Base-by-base conservation (phyloP, 148 eudicot species). In the Rhododendron williamsianum region DNA sequence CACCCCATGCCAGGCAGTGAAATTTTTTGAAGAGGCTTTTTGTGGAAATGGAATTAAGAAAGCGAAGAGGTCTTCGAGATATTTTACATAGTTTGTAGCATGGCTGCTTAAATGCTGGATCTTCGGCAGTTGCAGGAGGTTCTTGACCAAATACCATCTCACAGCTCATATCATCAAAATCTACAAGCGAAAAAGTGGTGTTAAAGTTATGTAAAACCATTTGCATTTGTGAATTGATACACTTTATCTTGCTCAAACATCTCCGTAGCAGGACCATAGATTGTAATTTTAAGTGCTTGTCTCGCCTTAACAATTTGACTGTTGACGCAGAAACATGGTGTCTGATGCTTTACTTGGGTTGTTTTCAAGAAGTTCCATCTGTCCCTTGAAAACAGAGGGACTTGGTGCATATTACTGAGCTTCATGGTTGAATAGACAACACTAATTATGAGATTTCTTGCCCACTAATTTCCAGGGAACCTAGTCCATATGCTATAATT, bases 91-190 rank as follows among this genome's bases (percentile, higher is more conserved):
- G 21, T 45, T 78, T 86, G 72, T 81, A 86, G 76, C 87, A 86
- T 9, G 87, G 83, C 45, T 86, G 84, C 81, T 81, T 86, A 16
- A 86, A 76, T 54, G 79, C 87, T 58, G 84, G 87, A 86, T 86
- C 87, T 76, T 86, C 81, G 0, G 16, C 35, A 43, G 81, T 16
- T 82, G n/a, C 43, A 13, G 84, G 87, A 41, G 87, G 87, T 54
- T 81, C 79, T 41, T 82, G 84, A 85, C 87, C 87, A 81, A 41
- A 85, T 69, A 85, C 73, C 84, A 85, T 85, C 80, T 85, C 80
- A 41, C 87, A 85, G 41, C 87, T 85, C 87, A 85, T 85, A 54
- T 85, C 96, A 81, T 95, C 98, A 91, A 92, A 95, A 91, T 95
- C 98, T 81, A 2, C 48, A 74, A 38, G 82, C 13, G 2, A 63